Evolutionary conservation across 2,329 filamentous ascomycete species (phyloP).

Genomic region (Trematosphaeria pertusa): DNA sequence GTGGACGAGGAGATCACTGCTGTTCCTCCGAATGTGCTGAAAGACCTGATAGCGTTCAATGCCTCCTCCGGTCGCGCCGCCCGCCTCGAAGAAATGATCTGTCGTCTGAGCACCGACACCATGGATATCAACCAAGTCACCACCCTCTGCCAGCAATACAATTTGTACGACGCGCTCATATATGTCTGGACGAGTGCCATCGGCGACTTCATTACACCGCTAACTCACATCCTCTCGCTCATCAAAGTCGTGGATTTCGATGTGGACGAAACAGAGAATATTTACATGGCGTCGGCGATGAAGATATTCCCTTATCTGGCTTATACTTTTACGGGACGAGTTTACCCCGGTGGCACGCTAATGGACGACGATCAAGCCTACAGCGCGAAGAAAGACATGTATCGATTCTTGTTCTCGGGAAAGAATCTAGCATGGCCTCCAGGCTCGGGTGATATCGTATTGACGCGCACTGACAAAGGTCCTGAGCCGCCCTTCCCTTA

Average conservation of each 20-base stretch:
- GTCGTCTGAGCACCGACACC: conserved; percentile 86
- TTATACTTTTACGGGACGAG: conserved; percentile 84
- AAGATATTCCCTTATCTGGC: conserved; percentile 97
- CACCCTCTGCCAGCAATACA: conserved; percentile 85
- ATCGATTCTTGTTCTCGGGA: conserved; percentile 92
- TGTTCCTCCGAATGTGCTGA: conserved; percentile 83
- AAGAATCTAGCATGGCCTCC: conserved; percentile 78
- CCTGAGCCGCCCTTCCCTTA: conserved; percentile 83
- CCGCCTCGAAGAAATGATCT: conserved; percentile 91
- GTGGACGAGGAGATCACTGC: conserved; percentile 76
- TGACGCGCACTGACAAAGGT: conserved; percentile 62
- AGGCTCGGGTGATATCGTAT: conserved; percentile 65
- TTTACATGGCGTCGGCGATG: conserved; percentile 73
- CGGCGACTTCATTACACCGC: conserved; percentile 85
- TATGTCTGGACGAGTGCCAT: conserved; percentile 97
- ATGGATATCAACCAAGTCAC: conserved; percentile 96
- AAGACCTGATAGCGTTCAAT: conserved; percentile 83
- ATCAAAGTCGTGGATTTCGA: conserved; percentile 63
- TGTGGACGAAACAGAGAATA: conserved; percentile 64
- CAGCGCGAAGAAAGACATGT: conserved; percentile 85
- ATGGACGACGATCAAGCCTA: conserved; percentile 76
- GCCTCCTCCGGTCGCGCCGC: conserved; percentile 76
- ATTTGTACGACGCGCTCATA: conserved; percentile 91
- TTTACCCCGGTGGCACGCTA: conserved; percentile 85
- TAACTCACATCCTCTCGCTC: conserved; percentile 80